Percentiles rank a stretch among this genome's conserved stretches.
These are phyloP conservation scores for Stereum hirsutum DNA, from an alignment of 1,284 basidiomycete species.

Conservation along the genomic window DNA sequence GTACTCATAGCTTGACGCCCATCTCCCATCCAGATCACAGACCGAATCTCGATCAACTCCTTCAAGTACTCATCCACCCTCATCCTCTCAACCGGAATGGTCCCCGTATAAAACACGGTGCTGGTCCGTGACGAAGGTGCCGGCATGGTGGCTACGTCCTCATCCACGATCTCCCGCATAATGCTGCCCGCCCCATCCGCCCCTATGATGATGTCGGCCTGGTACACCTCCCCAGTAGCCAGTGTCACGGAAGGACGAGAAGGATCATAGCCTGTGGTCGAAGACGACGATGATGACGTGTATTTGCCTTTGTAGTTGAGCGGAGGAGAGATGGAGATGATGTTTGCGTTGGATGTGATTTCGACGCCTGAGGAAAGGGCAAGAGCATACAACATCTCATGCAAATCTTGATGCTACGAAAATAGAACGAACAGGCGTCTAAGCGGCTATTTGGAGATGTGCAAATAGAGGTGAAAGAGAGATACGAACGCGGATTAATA, in stretches of 20 bases:
- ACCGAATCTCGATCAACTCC: background rate
- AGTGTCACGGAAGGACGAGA: conserved; percentile 21
- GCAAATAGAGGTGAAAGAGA: too few relatives aligned
- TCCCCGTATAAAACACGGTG: conserved; percentile 7
- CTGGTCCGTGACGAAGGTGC: conserved; percentile 1
- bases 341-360: background rate
- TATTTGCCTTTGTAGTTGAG: too few relatives aligned
- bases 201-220: conserved; percentile 55
- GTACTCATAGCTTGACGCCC: background rate
- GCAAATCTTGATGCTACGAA: conserved; percentile 3
- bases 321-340: too few relatives aligned
- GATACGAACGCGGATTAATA: conserved; percentile 34
- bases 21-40: conserved; percentile 5
- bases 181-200: conserved; percentile 45
- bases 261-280: background rate
- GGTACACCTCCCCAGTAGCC: conserved; percentile 33
- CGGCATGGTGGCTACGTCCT: background rate
- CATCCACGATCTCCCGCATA: conserved; percentile 19
- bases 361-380: conserved; percentile 7
- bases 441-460: too few relatives aligned
- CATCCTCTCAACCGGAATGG: conserved; percentile 5
- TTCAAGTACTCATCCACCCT: background rate
- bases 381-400: conserved; percentile 24
- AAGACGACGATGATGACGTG: background rate
- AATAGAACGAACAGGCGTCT: too few relatives aligned